Evolutionary conservation across 1,284 basidiomycete genomes (phyloP), one percentile per base, ranked within the genome.

Genomic region (Boletus semigastroideus): DNA sequence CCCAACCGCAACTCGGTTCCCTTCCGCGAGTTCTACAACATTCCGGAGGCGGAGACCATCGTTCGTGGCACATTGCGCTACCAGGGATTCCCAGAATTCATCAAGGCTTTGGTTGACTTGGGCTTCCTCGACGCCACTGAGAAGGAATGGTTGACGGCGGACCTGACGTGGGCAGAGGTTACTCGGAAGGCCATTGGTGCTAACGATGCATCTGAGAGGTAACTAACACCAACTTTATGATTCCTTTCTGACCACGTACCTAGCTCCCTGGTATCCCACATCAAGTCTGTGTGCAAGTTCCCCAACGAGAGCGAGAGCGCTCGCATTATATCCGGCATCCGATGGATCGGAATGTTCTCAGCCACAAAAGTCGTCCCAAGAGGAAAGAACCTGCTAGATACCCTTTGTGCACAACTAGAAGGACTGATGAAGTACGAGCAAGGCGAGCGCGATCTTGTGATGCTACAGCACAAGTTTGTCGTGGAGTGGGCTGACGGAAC

Each of bases 41-140:
- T 99, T 61, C 92, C 92, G 16, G 96, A 99, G 72, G 92, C 92
- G 16, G 84, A 98, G 76, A 96, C 93, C 11, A 80, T 96, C 53
- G 81, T 98, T 53, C 85, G 97, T 43, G 96, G 97, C 42, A 99
- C 97, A 8, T 78, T 99, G 69, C 83, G 97, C 54, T 99, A 96
- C 78, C 92, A 95, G 69, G 95, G 95, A 54, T 98, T 98, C 92
- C 94, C 94, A n/a, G 89, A 92, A 72, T 97, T 99, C 71, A 87
- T 99, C 72, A 85, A 83, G 63, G 86, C 87, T 7, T 82, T 98
- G 57, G 94, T 97, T 46, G 79, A 92, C 66, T 77, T 98, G 48
- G 94, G 94, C 27, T 96, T 92, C 83, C 76, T 99, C 57, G 83
- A 92, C 67, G 84, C 88, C 60, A 74, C 75, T 28, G 77, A 79